These are phyloP conservation scores for Brachypodium distachyon DNA, from an alignment of 202 grass and related monocot genomes.

Conservation along the genomic window DNA sequence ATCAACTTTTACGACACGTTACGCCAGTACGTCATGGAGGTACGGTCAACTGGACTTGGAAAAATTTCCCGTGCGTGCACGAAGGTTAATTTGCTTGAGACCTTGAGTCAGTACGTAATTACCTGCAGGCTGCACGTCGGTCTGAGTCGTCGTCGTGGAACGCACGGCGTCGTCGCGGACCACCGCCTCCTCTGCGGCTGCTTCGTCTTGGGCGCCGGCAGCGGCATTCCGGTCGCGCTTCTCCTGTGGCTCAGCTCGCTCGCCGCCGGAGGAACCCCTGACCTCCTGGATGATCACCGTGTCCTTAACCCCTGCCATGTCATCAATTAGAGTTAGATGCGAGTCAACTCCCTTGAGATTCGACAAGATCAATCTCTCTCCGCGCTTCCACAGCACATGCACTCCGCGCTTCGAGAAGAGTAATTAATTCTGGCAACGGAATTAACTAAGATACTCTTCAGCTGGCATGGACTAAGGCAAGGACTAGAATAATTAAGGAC, in stretches of 20 bases:
- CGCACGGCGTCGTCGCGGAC: neutral
- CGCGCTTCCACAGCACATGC: no score
- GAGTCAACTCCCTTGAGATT: no score
- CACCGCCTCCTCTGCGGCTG: neutral
- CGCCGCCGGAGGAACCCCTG: neutral
- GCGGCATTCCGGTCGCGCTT: neutral
- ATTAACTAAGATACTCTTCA: neutral
- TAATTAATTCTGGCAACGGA: no score
- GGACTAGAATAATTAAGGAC: no score
- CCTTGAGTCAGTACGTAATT: no score
- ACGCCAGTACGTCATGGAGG: no score
- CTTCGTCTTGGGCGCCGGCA: neutral
- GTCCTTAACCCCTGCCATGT: conserved; percentile 27
- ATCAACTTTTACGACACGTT: no score
- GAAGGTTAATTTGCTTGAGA: neutral
- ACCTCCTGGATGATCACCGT: conserved; percentile 39
- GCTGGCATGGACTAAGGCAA: no score
- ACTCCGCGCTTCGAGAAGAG: neutral
- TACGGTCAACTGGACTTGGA: no score
- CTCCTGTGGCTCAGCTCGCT: neutral
- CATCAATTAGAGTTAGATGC: no score
- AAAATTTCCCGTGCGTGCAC: neutral
- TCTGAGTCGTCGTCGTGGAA: neutral
- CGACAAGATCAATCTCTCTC: no score
- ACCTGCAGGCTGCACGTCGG: neutral